These are phyloP conservation scores for Talaromyces wortmannii DNA, from an alignment of 495 filamentous ascomycete species.

Conservation along the genomic window DNA sequence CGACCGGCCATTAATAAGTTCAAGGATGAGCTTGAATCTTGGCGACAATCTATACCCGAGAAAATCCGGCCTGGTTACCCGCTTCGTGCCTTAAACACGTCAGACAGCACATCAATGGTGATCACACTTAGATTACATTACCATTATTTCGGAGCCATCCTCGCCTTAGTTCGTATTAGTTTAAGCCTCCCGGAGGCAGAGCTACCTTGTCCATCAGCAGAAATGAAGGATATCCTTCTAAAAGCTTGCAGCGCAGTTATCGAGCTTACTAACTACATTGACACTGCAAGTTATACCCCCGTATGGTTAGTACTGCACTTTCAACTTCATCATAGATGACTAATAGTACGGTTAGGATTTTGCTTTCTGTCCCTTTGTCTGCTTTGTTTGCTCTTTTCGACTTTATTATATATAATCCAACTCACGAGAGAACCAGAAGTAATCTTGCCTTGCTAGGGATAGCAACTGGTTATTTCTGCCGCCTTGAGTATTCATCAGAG, in stretches of 20 bases:
- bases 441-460: slow-evolving; percentile 21
- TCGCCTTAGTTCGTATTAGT: slow-evolving; percentile 14
- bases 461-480: slow-evolving; percentile 20
- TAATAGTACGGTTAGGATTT: slow-evolving; percentile 1
- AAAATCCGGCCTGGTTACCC: slow-evolving; percentile 14
- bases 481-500: slow-evolving; percentile 16
- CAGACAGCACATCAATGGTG: neutral
- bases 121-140: slow-evolving; percentile 1
- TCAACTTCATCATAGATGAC: neutral
- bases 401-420: slow-evolving; percentile 22
- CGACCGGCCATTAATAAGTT: slow-evolving; percentile 12
- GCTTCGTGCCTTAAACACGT: neutral
- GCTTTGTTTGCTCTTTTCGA: slow-evolving; percentile 29
- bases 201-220: slow-evolving; percentile 11
- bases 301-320: slow-evolving; percentile 13
- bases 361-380: slow-evolving; percentile 15
- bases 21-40: slow-evolving; percentile 14
- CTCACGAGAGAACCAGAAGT: slow-evolving; percentile 14
- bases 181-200: neutral
- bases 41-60: slow-evolving; percentile 17
- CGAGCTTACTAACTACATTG: slow-evolving; percentile 17
- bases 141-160: slow-evolving; percentile 16
- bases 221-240: slow-evolving; percentile 9
- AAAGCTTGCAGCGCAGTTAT: slow-evolving; percentile 9
- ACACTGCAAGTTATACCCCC: slow-evolving; percentile 16